phyloP scores from a whole-genome alignment of 805 yeast species.

The Metschnikowia cerradonensis region DNA sequence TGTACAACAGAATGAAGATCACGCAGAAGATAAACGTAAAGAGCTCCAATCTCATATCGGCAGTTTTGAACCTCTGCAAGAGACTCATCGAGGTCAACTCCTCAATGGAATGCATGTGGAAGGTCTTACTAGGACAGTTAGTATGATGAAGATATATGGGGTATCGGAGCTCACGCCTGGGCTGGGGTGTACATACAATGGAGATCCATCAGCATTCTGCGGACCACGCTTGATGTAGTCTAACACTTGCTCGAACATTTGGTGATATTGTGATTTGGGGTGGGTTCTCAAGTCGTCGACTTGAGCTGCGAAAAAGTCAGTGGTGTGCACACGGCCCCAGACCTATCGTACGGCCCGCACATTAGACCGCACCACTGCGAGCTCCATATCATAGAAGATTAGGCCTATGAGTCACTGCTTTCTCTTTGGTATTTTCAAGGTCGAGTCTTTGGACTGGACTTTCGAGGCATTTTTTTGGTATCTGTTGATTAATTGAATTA shows the following conservation, averaged over 20 bases:
- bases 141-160: background rate
- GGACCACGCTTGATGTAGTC: slow-evolving; percentile 17
- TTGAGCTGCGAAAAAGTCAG: slow-evolving; percentile 3
- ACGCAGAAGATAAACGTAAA: slow-evolving; percentile 50
- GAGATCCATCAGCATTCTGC: slow-evolving; percentile 17
- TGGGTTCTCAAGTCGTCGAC: slow-evolving; percentile 2
- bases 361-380: background rate
- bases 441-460: no score
- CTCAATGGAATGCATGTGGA: slow-evolving; percentile 36
- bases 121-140: slow-evolving; percentile 14
- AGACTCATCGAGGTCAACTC: slow-evolving; percentile 59
- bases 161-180: background rate
- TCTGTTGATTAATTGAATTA: no score
- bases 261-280: background rate
- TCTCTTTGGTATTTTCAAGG: no score
- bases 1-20: slow-evolving; percentile 48
- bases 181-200: slow-evolving; percentile 13
- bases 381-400: background rate
- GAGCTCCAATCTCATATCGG: slow-evolving; percentile 77
- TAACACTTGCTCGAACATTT: slow-evolving; percentile 13
- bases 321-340: background rate
- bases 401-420: background rate
- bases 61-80: slow-evolving; percentile 50
- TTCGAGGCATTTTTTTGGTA: no score
- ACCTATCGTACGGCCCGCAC: background rate